Base-by-base conservation (phyloP, 116 monocot genomes). In the Papilionanthe hybrid region DNA sequence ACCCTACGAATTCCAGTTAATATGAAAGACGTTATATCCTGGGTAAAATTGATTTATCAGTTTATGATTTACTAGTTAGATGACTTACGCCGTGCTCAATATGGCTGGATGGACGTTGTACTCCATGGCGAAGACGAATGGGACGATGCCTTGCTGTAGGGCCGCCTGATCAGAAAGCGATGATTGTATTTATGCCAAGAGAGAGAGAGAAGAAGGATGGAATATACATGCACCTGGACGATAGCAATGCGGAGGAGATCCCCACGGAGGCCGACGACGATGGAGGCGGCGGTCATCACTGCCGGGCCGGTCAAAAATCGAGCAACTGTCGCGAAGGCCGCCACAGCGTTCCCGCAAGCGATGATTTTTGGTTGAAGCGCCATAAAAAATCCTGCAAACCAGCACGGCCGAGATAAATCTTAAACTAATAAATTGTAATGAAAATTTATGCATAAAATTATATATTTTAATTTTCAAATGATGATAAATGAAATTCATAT, bases 301-400 rank as follows among this genome's bases (percentile, higher is more conserved):
- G 94, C 94, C 18, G 92, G 94, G 12, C 94, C 94, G 19, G 87
- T 47, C 12, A 92, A 80, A 83, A 94, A 94, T 27, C 94, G 81
- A 11, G 75, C 94, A n/a, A n/a, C n/a, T n/a, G n/a, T n/a, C n/a
- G n/a, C n/a, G n/a, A n/a, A n/a, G n/a, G n/a, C n/a, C n/a, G n/a
- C n/a, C n/a, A n/a, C n/a, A n/a, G n/a, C n/a, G n/a, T n/a, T n/a
- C n/a, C n/a, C n/a, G n/a, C n/a, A 94, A 42, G 94, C 94, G 72
- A 94, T 91, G 25, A 94, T 84, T 84, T 76, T 88, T 32, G 94
- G 91, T 72, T 94, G 94, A 72, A 92, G 76, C 41, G 94, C 94
- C 94, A 94, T 94, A 79, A 94, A 94, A 72, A 94, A 71, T 63
- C 94, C 94, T 94, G 84, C 58, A n/a, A 22, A 7, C 58, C 58